Evolutionary conservation across 257 asterid genomes (phyloP).

Genomic region (Perilla frutescens): DNA sequence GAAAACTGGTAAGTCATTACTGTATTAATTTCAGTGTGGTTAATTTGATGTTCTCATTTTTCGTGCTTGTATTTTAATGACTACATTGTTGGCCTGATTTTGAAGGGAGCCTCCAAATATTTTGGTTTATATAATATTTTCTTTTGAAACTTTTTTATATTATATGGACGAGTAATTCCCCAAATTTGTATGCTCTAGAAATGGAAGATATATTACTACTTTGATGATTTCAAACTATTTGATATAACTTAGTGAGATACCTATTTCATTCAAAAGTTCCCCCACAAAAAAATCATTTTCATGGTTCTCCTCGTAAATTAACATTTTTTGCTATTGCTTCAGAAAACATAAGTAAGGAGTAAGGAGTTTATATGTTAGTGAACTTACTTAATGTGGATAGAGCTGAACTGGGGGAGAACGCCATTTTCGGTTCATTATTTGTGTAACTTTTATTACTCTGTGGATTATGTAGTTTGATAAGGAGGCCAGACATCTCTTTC

Average conservation of each 20-base stretch:
- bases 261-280: not conserved
- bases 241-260: not conserved
- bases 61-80: not conserved
- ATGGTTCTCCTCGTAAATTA: not conserved
- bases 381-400: not conserved
- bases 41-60: not conserved
- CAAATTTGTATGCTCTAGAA: not conserved
- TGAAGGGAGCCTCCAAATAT: not conserved
- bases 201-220: not conserved
- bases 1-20: conserved; percentile 41
- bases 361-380: not conserved
- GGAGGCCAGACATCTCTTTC: conserved; percentile 45
- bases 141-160: not conserved
- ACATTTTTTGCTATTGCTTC: not conserved
- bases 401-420: conserved; percentile 10
- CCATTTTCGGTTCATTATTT: conserved; percentile 14
- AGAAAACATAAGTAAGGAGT: not conserved
- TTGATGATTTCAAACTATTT: not conserved
- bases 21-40: not conserved
- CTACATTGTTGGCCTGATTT: not conserved
- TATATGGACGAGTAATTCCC: not conserved
- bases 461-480: conserved; percentile 51
- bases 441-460: conserved; percentile 4
- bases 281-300: not conserved
- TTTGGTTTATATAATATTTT: not conserved